phyloP scores from a whole-genome alignment of 352 stramenopile species.

The Phytopythium boreale region DNA sequence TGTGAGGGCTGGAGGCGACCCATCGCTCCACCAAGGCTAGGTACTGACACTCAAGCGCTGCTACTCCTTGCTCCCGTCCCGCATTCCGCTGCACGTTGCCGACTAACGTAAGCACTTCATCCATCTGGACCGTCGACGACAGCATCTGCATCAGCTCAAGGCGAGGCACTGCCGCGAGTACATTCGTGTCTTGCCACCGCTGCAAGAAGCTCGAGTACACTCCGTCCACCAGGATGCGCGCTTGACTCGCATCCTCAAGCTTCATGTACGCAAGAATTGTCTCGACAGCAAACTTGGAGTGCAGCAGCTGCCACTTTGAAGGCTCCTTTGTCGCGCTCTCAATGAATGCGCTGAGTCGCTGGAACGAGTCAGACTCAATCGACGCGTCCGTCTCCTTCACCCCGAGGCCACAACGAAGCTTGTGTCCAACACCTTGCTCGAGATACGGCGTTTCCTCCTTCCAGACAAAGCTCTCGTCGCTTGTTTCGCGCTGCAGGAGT shows the following conservation, averaged over 20 bases:
- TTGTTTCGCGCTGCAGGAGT: slow-evolving; percentile 17
- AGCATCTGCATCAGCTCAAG: slow-evolving; percentile 63
- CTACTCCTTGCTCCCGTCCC: neutral
- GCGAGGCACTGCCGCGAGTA: slow-evolving; percentile 37
- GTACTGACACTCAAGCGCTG: slow-evolving; percentile 10
- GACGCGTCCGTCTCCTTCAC: slow-evolving; percentile 15
- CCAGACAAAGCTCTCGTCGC: slow-evolving; percentile 43
- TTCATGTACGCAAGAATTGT: slow-evolving; percentile 41
- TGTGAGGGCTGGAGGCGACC: slow-evolving; percentile 32
- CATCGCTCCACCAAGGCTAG: slow-evolving; percentile 36
- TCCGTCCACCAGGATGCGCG: slow-evolving; percentile 51
- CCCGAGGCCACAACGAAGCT: slow-evolving; percentile 41
- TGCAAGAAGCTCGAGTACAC: slow-evolving; percentile 53
- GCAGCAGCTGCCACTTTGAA: slow-evolving; percentile 33
- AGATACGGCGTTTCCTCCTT: slow-evolving; percentile 58
- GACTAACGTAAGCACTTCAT: slow-evolving; percentile 36
- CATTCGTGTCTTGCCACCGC: slow-evolving; percentile 57
- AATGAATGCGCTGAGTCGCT: slow-evolving; percentile 21
- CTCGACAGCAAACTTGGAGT: slow-evolving; percentile 51
- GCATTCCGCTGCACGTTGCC: slow-evolving; percentile 7
- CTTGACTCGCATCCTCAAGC: slow-evolving; percentile 37
- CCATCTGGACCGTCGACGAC: slow-evolving; percentile 60
- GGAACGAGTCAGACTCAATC: slow-evolving; percentile 7
- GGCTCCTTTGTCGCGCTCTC: slow-evolving; percentile 24
- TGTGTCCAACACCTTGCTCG: slow-evolving; percentile 60